Base-by-base conservation (phyloP, 1,284 basidiomycete genomes). In the Agroathelia rolfsii region DNA sequence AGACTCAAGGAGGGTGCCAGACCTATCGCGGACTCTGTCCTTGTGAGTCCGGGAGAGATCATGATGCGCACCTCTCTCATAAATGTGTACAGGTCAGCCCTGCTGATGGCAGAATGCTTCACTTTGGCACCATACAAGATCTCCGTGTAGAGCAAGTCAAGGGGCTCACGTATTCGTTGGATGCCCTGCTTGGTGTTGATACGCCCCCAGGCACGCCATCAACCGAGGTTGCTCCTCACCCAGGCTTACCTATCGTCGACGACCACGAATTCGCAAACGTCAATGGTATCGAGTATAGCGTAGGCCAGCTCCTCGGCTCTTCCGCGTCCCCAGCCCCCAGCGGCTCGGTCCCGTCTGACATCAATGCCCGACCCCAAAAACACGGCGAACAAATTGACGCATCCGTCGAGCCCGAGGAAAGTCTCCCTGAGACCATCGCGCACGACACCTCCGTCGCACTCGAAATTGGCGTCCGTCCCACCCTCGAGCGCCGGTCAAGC, bases 131-230 rank as follows among this genome's bases (percentile, higher is more conserved):
- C 2, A 87, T 98, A 44, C 61, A 72, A 34, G 77, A 81, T 41
- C 73, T 80, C 26, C 76, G 77, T 18, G 88, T 98, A 26, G 93
- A 96, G 54, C 93, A 97, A 59, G 90, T 99, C 50, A 99, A 98
- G 58, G 94, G 94, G 11, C 81, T 95, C 43, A 97, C 90, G 1
- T 97, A 97, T 51, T 95, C 90, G 5, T 72, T 98, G 15, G 85
- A 94, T 44, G 92, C 93, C 0, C 66, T 98, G 0, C 76, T 97
- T 6, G 89, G 89, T 23, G 71, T 82, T 17, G 76, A 80, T 38
- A 49, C 50, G 15, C 45, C 42, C 9, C 67, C 63, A 6, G 58
- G 63, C 17, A 58, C 68, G 11, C 52, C 61, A 14, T 60, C 62
- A 16, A 51, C 62, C 6, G 52, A 56, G 4, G 41, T 65, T 25